Evolutionary conservation across 1,139 yeast genomes (phyloP).

Genomic region (Casaregolazyma lundiana): DNA sequence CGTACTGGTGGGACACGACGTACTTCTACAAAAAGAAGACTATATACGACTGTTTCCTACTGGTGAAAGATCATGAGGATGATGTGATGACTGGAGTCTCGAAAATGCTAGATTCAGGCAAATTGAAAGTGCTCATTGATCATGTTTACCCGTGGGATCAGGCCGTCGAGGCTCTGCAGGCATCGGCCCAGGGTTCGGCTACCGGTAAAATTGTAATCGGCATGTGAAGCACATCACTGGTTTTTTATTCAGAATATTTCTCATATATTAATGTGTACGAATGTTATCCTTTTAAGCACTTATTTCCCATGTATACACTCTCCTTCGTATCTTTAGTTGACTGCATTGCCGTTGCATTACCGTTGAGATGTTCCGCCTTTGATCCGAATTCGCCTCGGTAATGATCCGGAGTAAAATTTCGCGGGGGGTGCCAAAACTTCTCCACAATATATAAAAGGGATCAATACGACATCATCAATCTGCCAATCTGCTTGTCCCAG

Average conservation of each 20-base stretch:
- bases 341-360: no score
- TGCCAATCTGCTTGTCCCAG: background rate
- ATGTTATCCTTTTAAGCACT: no score
- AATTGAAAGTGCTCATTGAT: slow-evolving; percentile 12
- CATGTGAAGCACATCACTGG: slow-evolving; percentile 13
- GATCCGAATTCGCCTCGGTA: background rate
- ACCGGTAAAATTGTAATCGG: slow-evolving; percentile 14
- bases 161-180: slow-evolving; percentile 9
- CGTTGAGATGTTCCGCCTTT: no score
- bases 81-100: background rate
- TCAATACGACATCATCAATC: background rate
- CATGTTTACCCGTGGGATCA: slow-evolving; percentile 10
- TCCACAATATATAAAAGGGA: background rate
- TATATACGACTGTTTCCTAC: background rate
- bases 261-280: no score
- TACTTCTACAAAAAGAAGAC: background rate
- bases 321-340: no score
- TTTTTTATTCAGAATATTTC: no score
- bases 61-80: background rate
- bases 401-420: background rate
- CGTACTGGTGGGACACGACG: slow-evolving; percentile 3
- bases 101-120: slow-evolving; percentile 9
- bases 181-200: slow-evolving; percentile 8
- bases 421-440: background rate
- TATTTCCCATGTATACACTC: no score